A percentile compares a stretch with the other conserved stretches of the same genome.
Conservation (phyloP, 1,284 basidiomycete genomes). For the Athelia psychrophila region DNA sequence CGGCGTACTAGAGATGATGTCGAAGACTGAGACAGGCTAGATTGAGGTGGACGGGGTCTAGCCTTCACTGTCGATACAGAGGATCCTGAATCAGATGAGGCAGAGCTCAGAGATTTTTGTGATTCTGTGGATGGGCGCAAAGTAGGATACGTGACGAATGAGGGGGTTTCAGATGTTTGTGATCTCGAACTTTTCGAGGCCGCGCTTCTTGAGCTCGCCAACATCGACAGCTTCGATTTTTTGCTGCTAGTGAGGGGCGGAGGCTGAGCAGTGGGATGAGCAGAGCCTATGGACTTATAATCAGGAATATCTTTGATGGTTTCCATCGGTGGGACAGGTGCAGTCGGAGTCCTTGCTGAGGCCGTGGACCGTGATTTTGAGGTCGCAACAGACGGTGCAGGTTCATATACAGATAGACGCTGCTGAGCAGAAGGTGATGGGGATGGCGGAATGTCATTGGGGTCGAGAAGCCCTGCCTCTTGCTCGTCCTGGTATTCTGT, state of each 20-base stretch:
- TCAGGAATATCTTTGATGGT: constrained; percentile 58
- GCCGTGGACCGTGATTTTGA: constrained; percentile 39
- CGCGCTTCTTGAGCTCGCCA: constrained; percentile 57
- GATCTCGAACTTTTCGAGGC: constrained; percentile 46
- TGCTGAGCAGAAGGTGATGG: constrained; percentile 72
- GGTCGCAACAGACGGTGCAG: constrained; percentile 49
- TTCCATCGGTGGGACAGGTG: constrained; percentile 42
- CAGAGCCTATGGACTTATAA: constrained; percentile 43
- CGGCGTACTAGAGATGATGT: constrained; percentile 54
- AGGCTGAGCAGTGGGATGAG: constrained; percentile 20
- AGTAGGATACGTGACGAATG: constrained; percentile 63
- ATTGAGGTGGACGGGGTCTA: constrained; percentile 14
- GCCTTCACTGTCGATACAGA: constrained; percentile 16
- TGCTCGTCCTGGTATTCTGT: constrained; percentile 12
- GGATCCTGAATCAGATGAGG: constrained; percentile 3
- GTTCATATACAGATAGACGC: constrained; percentile 58
- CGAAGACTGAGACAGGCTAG: constrained; percentile 38
- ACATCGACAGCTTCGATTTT: constrained; percentile 59
- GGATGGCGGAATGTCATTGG: constrained; percentile 61
- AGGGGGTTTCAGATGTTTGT: constrained; percentile 47
- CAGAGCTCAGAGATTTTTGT: constrained; percentile 33
- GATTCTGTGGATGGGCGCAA: constrained; percentile 63
- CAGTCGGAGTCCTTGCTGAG: constrained; percentile 35
- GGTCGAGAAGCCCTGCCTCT: constrained; percentile 35
- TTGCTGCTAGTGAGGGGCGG: constrained; percentile 21